Conservation (phyloP, 306 rosid species). For the Vicia villosa region DNA sequence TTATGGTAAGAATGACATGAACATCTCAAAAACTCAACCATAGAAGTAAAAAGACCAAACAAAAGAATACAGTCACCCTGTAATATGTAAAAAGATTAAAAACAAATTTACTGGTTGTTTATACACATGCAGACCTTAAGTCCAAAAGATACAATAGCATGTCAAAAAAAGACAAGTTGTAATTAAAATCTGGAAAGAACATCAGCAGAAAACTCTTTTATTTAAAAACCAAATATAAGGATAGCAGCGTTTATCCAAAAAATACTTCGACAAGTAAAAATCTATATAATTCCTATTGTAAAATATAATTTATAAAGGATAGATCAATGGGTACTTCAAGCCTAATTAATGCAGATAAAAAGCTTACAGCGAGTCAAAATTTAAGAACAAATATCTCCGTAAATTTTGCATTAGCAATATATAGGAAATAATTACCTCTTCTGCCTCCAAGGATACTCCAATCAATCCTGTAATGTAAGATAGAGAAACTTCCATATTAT, state of each 20-base stretch:
- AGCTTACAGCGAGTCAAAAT: slow-evolving; percentile 16
- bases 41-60: not conserved
- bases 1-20: slow-evolving; percentile 8
- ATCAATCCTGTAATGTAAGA: slow-evolving; percentile 65
- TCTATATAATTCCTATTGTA: not conserved
- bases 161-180: not conserved
- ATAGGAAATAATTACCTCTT: slow-evolving; percentile 58
- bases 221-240: not conserved
- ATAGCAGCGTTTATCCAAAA: not conserved
- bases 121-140: slow-evolving; percentile 1
- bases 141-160: not conserved
- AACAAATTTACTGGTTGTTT: not conserved
- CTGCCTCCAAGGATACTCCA: slow-evolving; percentile 78
- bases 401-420: not conserved
- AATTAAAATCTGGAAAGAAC: slow-evolving; percentile 2
- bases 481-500: slow-evolving; percentile 84
- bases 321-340: not conserved
- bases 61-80: slow-evolving; percentile 13
- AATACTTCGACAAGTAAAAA: not conserved
- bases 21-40: slow-evolving; percentile 20
- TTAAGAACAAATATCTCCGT: not conserved
- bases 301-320: not conserved
- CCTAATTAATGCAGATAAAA: not conserved
- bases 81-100: not conserved
- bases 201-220: not conserved